A percentile compares a stretch with the other conserved stretches of the same genome.
These are phyloP conservation scores for Ehretia macrophylla DNA, from an alignment of 257 asterid genomes.

Conservation along the genomic window DNA sequence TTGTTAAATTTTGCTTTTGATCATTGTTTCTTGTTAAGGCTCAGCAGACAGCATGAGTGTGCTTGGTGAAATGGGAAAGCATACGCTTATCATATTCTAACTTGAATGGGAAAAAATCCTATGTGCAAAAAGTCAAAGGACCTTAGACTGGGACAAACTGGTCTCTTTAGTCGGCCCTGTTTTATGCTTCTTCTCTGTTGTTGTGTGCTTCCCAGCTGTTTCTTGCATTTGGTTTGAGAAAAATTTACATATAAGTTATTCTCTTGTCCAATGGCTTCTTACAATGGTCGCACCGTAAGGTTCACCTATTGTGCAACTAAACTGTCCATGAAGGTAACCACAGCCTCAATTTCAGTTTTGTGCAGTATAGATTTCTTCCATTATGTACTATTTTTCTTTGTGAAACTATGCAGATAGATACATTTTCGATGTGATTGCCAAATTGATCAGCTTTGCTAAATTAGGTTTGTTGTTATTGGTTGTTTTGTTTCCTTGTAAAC, in stretches of 20 bases:
- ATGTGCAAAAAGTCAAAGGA: background rate
- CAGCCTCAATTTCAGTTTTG: no score
- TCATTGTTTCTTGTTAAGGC: background rate
- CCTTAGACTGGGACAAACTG: background rate
- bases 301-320: background rate
- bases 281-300: background rate
- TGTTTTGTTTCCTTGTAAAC: no score
- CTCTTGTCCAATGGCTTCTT: background rate
- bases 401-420: no score
- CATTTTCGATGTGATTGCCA: no score
- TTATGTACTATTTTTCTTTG: no score
- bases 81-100: slow-evolving; percentile 2
- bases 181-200: background rate
- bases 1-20: background rate
- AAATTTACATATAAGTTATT: background rate
- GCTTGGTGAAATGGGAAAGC: slow-evolving; percentile 4
- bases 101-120: background rate
- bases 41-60: background rate
- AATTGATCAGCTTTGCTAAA: no score
- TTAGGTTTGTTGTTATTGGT: no score
- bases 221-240: background rate
- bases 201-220: background rate
- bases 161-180: no score
- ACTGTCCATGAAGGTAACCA: no score
- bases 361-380: no score